phyloP scores from a whole-genome alignment of 2,329 filamentous ascomycete genomes.

The Fusarium subglutinans region DNA sequence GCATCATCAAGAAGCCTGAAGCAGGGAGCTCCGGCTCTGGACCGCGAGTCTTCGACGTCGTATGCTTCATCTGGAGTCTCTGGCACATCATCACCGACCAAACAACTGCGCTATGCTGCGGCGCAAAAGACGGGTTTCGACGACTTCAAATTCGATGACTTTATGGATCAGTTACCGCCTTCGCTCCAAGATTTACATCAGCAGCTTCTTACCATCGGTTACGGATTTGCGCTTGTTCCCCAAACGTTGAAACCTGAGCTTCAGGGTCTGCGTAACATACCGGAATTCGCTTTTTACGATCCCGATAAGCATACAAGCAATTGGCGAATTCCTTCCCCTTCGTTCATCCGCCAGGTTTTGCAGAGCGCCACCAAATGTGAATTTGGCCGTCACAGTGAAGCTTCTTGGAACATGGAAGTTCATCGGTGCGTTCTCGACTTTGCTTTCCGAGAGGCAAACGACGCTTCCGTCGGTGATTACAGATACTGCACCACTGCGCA shows the following conservation, averaged over 20 bases:
- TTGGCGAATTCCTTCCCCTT: background rate
- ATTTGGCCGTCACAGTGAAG: background rate
- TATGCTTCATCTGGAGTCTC: background rate
- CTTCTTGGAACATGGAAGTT: background rate
- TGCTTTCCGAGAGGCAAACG: background rate
- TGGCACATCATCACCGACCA: background rate
- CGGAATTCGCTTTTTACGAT: background rate
- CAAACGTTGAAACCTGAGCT: background rate
- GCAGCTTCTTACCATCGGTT: background rate
- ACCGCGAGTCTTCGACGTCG: background rate
- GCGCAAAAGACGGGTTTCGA: background rate
- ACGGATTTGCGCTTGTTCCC: background rate
- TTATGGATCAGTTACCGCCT: background rate
- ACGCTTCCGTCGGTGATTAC: background rate
- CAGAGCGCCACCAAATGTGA: background rate
- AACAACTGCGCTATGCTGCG: background rate
- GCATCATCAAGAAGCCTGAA: background rate
- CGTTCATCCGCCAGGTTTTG: background rate
- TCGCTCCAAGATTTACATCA: background rate
- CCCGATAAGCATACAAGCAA: background rate
- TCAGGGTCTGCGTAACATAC: background rate
- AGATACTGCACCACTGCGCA: background rate
- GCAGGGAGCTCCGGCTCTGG: background rate
- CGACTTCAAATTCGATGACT: background rate
- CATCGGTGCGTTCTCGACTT: background rate